Evolutionary conservation across 345 rosid species (phyloP).

Genomic region (Linum tenue): DNA sequence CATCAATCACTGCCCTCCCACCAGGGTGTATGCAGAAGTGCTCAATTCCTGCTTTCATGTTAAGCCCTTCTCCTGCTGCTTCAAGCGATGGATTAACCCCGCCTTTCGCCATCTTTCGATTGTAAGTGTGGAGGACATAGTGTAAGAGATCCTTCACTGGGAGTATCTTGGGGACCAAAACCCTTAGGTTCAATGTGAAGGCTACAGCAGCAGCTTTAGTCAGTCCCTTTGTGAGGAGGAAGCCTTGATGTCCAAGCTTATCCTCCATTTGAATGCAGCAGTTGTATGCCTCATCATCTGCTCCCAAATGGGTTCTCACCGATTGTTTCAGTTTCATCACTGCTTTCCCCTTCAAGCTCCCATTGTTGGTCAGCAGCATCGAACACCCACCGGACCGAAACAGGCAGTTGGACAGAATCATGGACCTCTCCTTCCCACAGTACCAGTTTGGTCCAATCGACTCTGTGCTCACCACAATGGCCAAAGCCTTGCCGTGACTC

Average conservation of each 20-base stretch:
- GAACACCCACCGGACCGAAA: constrained; percentile 51
- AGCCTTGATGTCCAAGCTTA: constrained; percentile 36
- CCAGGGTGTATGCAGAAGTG: too few species aligned
- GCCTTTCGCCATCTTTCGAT: not conserved
- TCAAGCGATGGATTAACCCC: not conserved
- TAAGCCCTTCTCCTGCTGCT: constrained; percentile 4
- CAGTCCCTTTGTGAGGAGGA: constrained; percentile 38
- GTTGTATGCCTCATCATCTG: too few species aligned
- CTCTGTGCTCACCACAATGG: constrained; percentile 68
- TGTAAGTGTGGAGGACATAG: not conserved
- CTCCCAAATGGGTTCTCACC: too few species aligned
- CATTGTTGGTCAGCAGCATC: too few species aligned
- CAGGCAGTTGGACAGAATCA: constrained; percentile 50
- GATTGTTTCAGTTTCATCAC: constrained; percentile 35
- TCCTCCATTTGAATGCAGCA: constrained; percentile 38
- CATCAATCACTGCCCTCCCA: too few species aligned
- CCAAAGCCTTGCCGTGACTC: constrained; percentile 29
- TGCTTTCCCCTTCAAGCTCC: constrained; percentile 25
- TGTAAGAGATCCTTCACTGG: constrained; percentile 8
- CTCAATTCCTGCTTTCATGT: not conserved
- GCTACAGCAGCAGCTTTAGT: constrained; percentile 50
- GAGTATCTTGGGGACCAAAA: constrained; percentile 37
- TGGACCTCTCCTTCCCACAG: too few species aligned
- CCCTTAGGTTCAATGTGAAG: constrained; percentile 39
- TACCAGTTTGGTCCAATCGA: constrained; percentile 32